A percentile compares a stretch with the other conserved stretches of the same genome.
These are phyloP conservation scores for Lachancea lanzarotensis DNA, from an alignment of 805 yeast genomes.

Conservation along the genomic window DNA sequence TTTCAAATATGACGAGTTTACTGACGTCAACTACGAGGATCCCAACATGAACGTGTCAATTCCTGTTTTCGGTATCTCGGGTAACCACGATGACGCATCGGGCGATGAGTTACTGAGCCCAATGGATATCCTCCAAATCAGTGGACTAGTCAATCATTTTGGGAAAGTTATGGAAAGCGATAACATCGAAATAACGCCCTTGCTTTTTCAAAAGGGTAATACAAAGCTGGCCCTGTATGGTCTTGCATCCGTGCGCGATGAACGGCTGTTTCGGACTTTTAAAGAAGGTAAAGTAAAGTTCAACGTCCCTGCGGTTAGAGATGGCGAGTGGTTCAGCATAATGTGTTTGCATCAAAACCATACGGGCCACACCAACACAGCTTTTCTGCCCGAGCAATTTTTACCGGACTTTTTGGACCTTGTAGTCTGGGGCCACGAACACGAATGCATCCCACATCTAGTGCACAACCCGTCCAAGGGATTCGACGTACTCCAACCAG, in stretches of 20 bases:
- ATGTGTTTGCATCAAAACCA: conserved; percentile 92
- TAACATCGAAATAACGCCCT: conserved; percentile 64
- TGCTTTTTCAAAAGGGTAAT: conserved; percentile 73
- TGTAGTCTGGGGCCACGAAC: conserved; percentile 97
- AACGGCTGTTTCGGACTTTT: conserved; percentile 74
- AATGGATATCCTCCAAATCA: conserved; percentile 70
- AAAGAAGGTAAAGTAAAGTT: conserved; percentile 75
- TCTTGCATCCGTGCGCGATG: conserved; percentile 82
- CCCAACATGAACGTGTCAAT: conserved; percentile 81
- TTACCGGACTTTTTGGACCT: conserved; percentile 77
- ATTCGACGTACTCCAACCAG: conserved; percentile 82
- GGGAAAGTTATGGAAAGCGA: conserved; percentile 78
- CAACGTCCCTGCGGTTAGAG: conserved; percentile 53
- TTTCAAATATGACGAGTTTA: conserved; percentile 52
- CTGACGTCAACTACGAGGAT: conserved; percentile 81
- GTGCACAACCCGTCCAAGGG: conserved; percentile 47
- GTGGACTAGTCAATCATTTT: conserved; percentile 84
- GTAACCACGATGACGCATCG: conserved; percentile 95
- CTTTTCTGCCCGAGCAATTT: conserved; percentile 77
- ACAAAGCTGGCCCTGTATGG: conserved; percentile 87
- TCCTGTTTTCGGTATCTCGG: conserved; percentile 88
- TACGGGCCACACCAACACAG: conserved; percentile 68
- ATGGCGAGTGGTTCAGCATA: conserved; percentile 73
- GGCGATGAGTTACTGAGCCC: conserved; percentile 82
- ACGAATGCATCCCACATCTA: conserved; percentile 78